Conservation (phyloP, 805 yeast species). For the Ogataea kodamae region DNA sequence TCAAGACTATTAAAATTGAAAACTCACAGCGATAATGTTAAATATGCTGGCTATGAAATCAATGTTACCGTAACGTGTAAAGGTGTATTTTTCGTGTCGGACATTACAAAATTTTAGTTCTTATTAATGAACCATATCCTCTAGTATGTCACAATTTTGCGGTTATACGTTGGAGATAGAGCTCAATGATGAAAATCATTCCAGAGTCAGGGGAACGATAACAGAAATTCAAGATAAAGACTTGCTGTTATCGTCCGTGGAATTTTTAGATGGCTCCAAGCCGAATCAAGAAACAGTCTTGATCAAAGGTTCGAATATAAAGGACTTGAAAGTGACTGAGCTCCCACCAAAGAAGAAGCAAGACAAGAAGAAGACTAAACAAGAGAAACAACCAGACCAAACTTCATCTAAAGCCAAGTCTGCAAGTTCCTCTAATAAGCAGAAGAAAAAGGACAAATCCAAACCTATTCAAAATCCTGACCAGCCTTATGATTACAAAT, state of each 20-base stretch:
- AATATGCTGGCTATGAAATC: too few relatives aligned
- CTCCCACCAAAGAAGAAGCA: constrained; percentile 40
- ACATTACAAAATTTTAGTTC: too few relatives aligned
- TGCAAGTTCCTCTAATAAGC: constrained; percentile 7
- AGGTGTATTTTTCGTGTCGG: constrained; percentile 3
- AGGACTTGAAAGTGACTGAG: constrained; percentile 54
- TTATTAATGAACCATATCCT: too few relatives aligned
- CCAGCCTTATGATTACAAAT: constrained; percentile 20
- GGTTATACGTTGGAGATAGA: constrained; percentile 46
- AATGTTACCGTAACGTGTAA: neutral
- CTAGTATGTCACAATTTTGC: constrained; percentile 38
- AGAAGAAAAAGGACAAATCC: constrained; percentile 18
- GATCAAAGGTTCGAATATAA: constrained; percentile 39
- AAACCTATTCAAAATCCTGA: constrained; percentile 18
- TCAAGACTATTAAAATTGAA: too few relatives aligned
- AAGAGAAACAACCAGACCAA: constrained; percentile 11
- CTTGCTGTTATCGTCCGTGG: constrained; percentile 32
- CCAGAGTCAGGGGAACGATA: constrained; percentile 27
- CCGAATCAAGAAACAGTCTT: constrained; percentile 19
- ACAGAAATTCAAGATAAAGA: constrained; percentile 22
- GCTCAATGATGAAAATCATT: constrained; percentile 36
- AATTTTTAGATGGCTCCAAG: constrained; percentile 28
- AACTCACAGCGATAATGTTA: too few relatives aligned
- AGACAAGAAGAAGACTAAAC: constrained; percentile 21
- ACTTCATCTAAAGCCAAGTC: constrained; percentile 7